A percentile compares a stretch with the other conserved stretches of the same genome.
phyloP scores from a whole-genome alignment of 495 filamentous ascomycete species.

The Arthonia radiata region DNA sequence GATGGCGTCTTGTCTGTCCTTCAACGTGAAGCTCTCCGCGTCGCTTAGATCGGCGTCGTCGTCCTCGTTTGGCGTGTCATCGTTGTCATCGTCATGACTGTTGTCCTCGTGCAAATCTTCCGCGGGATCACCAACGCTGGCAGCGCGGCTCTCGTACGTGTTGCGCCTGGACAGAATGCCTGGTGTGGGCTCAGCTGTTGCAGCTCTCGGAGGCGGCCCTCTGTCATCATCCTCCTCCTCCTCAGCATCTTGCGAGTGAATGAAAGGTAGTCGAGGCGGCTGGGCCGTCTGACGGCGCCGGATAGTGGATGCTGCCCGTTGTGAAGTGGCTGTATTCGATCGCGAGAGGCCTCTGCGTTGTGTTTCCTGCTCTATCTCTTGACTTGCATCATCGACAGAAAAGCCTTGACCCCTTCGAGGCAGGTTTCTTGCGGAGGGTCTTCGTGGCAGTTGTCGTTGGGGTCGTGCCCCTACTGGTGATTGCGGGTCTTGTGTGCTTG shows the following conservation, averaged over 20 bases:
- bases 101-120: conserved; percentile 16
- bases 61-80: conserved; percentile 31
- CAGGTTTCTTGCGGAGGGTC: conserved; percentile 44
- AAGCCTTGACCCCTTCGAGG: conserved; percentile 72
- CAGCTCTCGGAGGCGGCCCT: conserved; percentile 15
- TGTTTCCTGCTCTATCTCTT: conserved; percentile 44
- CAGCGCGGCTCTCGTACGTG: conserved; percentile 7
- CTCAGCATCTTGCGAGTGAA: conserved; percentile 12
- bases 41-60: conserved; percentile 20
- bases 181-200: neutral
- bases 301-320: conserved; percentile 38
- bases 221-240: conserved; percentile 22
- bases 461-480: too few species aligned
- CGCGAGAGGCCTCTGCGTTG: conserved; percentile 5
- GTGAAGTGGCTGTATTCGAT: conserved; percentile 9
- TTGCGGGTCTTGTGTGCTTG: too few species aligned
- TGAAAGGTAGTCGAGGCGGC: conserved; percentile 26
- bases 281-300: conserved; percentile 40
- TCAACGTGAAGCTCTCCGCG: conserved; percentile 38
- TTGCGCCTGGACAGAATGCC: conserved; percentile 6
- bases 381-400: conserved; percentile 74
- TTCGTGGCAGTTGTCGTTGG: too few species aligned
- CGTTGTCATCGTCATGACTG: conserved; percentile 33
- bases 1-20: conserved; percentile 92
- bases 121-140: neutral